Percentiles rank a stretch among this genome's conserved stretches.
phyloP scores from a whole-genome alignment of 768 basidiomycete genomes.

The Rhizopogon salebrosus region DNA sequence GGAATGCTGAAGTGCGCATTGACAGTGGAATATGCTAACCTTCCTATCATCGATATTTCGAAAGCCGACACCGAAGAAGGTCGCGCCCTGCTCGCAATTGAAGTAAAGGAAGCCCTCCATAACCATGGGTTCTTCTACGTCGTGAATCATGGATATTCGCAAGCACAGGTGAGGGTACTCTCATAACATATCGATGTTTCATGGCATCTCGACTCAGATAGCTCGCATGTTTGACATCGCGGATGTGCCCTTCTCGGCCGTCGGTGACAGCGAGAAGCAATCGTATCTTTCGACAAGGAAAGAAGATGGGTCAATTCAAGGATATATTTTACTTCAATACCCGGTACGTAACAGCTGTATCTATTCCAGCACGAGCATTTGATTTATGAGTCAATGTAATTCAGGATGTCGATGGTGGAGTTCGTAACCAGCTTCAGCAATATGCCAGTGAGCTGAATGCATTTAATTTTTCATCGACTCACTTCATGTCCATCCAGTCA shows the following conservation, averaged over 20 bases:
- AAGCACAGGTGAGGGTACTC: constrained; percentile 26
- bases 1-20: constrained; percentile 10
- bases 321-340: constrained; percentile 46
- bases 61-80: constrained; percentile 33
- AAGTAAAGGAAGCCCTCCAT: constrained; percentile 42
- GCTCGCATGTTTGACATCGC: constrained; percentile 46
- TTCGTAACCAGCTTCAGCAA: constrained; percentile 57
- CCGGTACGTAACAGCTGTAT: constrained; percentile 29
- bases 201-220: constrained; percentile 25
- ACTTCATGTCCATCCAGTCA: constrained; percentile 30
- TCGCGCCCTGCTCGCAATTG: constrained; percentile 30
- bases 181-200: not conserved
- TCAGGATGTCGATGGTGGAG: constrained; percentile 56
- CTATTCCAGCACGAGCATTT: not conserved
- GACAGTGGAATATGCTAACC: constrained; percentile 44
- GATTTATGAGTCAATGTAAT: not conserved
- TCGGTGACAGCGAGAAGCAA: constrained; percentile 38
- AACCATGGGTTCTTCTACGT: constrained; percentile 39
- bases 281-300: constrained; percentile 34
- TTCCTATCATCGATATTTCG: constrained; percentile 49
- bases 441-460: constrained; percentile 45
- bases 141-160: constrained; percentile 31
- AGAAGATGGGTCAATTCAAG: constrained; percentile 42
- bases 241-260: constrained; percentile 37
- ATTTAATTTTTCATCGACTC: not conserved